phyloP scores from a whole-genome alignment of 192 early-diverging fungal genomes.

The Backusella psychrophila region DNA sequence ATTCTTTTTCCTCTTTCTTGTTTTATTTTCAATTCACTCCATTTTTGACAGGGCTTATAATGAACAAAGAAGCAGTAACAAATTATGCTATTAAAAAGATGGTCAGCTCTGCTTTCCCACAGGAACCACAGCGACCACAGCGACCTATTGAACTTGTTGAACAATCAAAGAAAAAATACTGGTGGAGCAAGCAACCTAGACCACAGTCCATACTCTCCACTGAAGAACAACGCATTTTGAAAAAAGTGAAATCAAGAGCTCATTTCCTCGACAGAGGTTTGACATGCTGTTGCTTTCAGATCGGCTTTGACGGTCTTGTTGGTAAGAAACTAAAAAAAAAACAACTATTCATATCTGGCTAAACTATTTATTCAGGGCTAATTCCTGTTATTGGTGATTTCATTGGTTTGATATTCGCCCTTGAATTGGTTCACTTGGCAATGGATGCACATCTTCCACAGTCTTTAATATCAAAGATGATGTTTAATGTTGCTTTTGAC shows the following conservation, averaged over 20 bases:
- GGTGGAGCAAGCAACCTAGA: conserved; percentile 8
- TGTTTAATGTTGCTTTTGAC: conserved; percentile 42
- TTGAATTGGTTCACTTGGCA: conserved; percentile 36
- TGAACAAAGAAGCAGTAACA: conserved; percentile 11
- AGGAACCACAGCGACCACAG: background rate
- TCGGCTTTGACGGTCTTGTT: conserved; percentile 43
- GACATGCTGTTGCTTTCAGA: conserved; percentile 27
- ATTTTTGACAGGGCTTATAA: background rate
- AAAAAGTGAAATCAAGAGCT: conserved; percentile 38
- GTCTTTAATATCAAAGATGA: conserved; percentile 32
- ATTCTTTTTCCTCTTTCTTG: no score
- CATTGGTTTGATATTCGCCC: conserved; percentile 34
- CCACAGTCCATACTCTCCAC: background rate
- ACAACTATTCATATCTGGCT: background rate
- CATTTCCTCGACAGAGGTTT: conserved; percentile 41
- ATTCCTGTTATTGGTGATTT: conserved; percentile 46
- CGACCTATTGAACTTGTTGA: background rate
- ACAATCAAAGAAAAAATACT: conserved; percentile 11
- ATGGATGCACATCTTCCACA: conserved; percentile 41
- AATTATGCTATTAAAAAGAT: conserved; percentile 10
- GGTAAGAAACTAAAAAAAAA: conserved; percentile 26
- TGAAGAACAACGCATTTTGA: conserved; percentile 27
- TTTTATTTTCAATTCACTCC: no score
- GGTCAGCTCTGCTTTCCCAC: background rate
- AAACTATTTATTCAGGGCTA: conserved; percentile 31